Base-by-base conservation (phyloP, 1,284 basidiomycete species). In the Ganoderma sinense region DNA sequence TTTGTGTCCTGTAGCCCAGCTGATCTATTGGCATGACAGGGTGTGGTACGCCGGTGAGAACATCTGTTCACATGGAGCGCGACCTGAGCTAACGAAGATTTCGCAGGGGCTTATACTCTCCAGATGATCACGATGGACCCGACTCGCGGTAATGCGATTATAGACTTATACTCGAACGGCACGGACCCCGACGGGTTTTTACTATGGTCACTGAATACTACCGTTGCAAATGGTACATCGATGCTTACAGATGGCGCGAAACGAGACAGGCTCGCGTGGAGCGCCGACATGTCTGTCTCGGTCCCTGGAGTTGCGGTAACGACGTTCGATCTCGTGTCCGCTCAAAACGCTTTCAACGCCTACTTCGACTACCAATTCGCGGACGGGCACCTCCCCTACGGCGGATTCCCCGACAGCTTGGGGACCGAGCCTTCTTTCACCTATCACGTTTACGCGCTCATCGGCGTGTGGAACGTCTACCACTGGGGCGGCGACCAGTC, bases 391-490 rank as follows among this genome's bases (percentile, higher is more conserved):
- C 68, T 73, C 4, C 72, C 72, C 0, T 73, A 73, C 36, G 72
- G 68, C 13, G 72, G 72, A 2, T 64, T 48, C 31, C 69, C 72
- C 2, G 71, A 71, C 64, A 73, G 64, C 58, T 56, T 68, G 58
- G 40, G 20, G 4, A 68, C 66, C 20, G 41, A 64, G 36, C 58
- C 69, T n/a, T 73, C 72, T 16, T 73, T 73, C 66, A 73, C 72
- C 4, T 73, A 73, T 62, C 72, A 73, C 58, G 68, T 73, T 48
- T 73, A 73, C 66, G 60, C 69, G 4, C 67, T 73, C 31, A 73
- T 73, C 64, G 72, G 71, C n/a, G 69, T 73, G n/a, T 69, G 65
- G 56, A 73, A 73, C 65, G 65, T 70, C 64, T 73, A 73, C 69
- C 72, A 71, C 64, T 73, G 68, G 67, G 68, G 68, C 72, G 72